Percentiles rank a stretch among this genome's conserved stretches.
These are phyloP conservation scores for Annulohypoxylon bovei DNA, from an alignment of 495 filamentous ascomycete genomes.

Conservation along the genomic window DNA sequence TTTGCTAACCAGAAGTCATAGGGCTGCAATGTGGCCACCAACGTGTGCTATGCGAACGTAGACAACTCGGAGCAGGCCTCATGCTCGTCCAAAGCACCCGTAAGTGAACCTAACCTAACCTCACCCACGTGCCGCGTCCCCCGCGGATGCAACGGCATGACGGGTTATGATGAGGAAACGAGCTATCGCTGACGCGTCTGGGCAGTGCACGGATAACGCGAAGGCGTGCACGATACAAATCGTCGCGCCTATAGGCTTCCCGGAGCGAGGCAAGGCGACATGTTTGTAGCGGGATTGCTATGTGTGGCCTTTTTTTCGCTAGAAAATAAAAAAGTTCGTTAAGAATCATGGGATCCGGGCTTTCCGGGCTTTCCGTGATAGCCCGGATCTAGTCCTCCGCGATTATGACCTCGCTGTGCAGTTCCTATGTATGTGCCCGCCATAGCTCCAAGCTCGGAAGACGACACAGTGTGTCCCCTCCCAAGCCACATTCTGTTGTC, in stretches of 20 bases:
- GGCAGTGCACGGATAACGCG: not conserved
- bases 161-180: not conserved
- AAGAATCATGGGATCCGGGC: not conserved
- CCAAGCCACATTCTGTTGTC: not conserved
- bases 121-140: not conserved
- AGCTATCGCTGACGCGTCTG: not conserved
- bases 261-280: not conserved
- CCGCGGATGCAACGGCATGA: not conserved
- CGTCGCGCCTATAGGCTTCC: conserved; percentile 1
- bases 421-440: too few relatives aligned
- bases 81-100: not conserved
- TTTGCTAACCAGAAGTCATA: not conserved
- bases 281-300: not conserved
- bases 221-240: conserved; percentile 1
- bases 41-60: conserved; percentile 6
- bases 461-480: not conserved
- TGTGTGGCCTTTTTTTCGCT: not conserved
- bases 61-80: conserved; percentile 5
- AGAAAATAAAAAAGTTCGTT: not conserved
- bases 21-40: conserved; percentile 2
- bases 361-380: not conserved
- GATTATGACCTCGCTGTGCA: not conserved
- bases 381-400: not conserved
- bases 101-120: not conserved
- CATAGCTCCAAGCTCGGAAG: not conserved